phyloP scores from a whole-genome alignment of 176 grass and related monocot genomes.

The Urochloa ruziziensis region DNA sequence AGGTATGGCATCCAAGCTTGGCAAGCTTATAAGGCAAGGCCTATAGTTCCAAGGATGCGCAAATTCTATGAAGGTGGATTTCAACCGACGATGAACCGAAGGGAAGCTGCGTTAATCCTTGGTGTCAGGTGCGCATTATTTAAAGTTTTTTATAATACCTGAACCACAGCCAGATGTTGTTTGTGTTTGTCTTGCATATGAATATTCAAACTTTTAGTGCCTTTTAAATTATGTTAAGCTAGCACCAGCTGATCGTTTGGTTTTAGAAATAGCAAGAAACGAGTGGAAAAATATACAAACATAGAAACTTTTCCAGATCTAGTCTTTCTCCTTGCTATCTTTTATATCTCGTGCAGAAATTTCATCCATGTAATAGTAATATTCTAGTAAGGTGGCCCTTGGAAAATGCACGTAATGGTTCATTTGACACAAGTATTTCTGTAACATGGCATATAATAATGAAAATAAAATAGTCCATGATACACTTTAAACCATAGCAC shows the following conservation, averaged over 20 bases:
- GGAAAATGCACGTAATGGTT: not conserved
- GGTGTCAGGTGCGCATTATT: slow-evolving; percentile 65
- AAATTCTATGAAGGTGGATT: slow-evolving; percentile 98
- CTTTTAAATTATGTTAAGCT: not conserved
- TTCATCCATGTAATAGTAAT: not conserved
- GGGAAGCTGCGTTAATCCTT: slow-evolving; percentile 84
- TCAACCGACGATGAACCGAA: slow-evolving; percentile 70
- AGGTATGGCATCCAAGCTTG: slow-evolving; percentile 80
- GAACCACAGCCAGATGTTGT: not conserved
- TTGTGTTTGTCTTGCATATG: slow-evolving; percentile 8
- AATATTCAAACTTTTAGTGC: not conserved
- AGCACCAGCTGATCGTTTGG: not conserved
- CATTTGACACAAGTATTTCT: not conserved
- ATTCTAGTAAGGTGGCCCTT: not conserved
- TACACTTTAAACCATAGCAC: not conserved
- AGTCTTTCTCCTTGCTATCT: not conserved
- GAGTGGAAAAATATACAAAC: not conserved
- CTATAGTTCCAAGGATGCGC: slow-evolving; percentile 78
- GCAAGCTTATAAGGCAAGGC: slow-evolving; percentile 84
- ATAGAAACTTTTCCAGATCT: not conserved
- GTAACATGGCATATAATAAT: not conserved
- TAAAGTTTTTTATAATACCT: not conserved
- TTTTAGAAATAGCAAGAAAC: not conserved
- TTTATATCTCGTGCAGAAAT: not conserved
- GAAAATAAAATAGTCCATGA: not conserved